Percentiles rank a stretch among this genome's conserved stretches.
phyloP scores from a whole-genome alignment of 345 rosid species.

The Hirschfeldia incana region DNA sequence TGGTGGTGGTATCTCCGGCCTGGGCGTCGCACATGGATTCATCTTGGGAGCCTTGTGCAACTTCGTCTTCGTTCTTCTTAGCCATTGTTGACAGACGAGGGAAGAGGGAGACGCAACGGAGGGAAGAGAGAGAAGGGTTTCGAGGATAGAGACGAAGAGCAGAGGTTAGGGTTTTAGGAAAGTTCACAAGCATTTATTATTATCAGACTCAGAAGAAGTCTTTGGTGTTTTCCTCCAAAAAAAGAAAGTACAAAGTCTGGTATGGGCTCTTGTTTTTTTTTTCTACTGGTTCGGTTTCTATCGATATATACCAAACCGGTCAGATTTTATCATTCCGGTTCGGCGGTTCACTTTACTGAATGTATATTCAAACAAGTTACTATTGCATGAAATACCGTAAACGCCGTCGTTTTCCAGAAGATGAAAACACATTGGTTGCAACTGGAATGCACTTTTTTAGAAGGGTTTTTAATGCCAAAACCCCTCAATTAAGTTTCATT shows the following conservation, averaged over 20 bases:
- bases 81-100: constrained; percentile 26
- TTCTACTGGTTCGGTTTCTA: constrained; percentile 14
- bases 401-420: too few relatives aligned
- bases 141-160: constrained; percentile 23
- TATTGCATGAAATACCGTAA: too few relatives aligned
- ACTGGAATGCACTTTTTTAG: too few relatives aligned
- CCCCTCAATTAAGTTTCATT: too few relatives aligned
- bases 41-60: constrained; percentile 46
- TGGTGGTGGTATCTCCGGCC: constrained; percentile 30
- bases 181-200: background rate
- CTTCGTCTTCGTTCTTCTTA: constrained; percentile 38
- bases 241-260: too few relatives aligned
- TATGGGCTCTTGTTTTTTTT: background rate
- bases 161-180: constrained; percentile 35
- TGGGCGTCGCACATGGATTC: constrained; percentile 54
- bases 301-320: constrained; percentile 17
- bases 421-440: too few relatives aligned
- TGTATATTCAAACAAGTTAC: too few relatives aligned
- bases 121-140: constrained; percentile 24
- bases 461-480: too few relatives aligned
- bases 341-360: background rate
- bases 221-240: background rate
- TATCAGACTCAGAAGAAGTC: background rate
- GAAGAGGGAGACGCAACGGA: background rate
- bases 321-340: background rate